These are phyloP conservation scores for Ceriops tagal DNA, from an alignment of 345 rosid genomes.

Conservation along the genomic window DNA sequence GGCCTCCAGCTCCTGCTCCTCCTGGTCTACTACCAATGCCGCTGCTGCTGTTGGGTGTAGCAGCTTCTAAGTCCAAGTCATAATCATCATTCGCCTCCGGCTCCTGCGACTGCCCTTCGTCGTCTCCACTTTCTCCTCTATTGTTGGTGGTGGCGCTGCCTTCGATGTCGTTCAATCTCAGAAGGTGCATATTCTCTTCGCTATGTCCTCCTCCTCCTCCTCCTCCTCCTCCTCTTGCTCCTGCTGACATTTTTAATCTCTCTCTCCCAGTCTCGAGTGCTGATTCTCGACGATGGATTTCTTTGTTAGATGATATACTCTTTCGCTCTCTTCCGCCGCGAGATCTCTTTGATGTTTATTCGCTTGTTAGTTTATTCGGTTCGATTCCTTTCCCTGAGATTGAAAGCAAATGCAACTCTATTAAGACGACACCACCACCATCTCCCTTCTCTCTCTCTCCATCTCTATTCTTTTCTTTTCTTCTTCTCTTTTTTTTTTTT, in stretches of 20 bases:
- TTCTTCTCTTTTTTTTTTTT: too few relatives aligned
- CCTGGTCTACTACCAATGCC: neutral
- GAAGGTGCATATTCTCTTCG: constrained; percentile 35
- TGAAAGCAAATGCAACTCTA: too few relatives aligned
- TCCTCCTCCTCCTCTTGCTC: neutral
- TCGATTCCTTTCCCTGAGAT: too few relatives aligned
- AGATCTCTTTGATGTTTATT: too few relatives aligned
- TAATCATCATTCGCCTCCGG: neutral
- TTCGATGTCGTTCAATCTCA: constrained; percentile 25
- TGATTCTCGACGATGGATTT: neutral
- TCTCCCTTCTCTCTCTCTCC: too few relatives aligned
- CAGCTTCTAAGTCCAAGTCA: neutral
- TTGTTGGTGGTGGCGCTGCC: neutral
- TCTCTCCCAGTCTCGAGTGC: neutral
- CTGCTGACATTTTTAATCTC: neutral
- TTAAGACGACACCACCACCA: too few relatives aligned
- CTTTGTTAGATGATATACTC: neutral
- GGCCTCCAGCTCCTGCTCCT: neutral
- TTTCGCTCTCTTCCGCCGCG: neutral
- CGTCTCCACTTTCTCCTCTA: neutral
- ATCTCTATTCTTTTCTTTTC: too few relatives aligned
- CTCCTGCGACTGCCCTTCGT: neutral
- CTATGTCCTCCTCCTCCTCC: neutral
- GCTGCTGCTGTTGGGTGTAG: neutral
- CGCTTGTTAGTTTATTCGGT: too few relatives aligned